A percentile compares a stretch with the other conserved stretches of the same genome.
phyloP scores from a whole-genome alignment of 1,284 basidiomycete genomes.

The Baeospora myosura region DNA sequence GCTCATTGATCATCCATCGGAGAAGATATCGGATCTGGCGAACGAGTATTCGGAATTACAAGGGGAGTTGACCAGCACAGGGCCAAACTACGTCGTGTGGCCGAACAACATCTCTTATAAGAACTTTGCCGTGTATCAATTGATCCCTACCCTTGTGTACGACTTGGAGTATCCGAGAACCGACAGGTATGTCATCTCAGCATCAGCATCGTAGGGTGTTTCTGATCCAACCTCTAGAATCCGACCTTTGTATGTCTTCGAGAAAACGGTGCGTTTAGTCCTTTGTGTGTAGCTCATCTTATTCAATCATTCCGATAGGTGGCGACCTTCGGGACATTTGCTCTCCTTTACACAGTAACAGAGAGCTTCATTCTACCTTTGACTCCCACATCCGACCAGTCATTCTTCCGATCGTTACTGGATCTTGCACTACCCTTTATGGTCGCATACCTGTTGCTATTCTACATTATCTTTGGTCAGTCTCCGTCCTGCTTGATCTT shows the following conservation, averaged over 20 bases:
- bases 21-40: slow-evolving; percentile 64
- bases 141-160: slow-evolving; percentile 92
- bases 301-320: slow-evolving; percentile 31
- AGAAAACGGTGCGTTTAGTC: slow-evolving; percentile 63
- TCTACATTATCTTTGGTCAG: slow-evolving; percentile 78
- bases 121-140: slow-evolving; percentile 85
- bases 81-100: slow-evolving; percentile 65
- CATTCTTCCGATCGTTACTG: slow-evolving; percentile 70
- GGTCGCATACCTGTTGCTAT: slow-evolving; percentile 72
- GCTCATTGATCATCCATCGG: slow-evolving; percentile 70
- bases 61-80: slow-evolving; percentile 69
- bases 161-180: slow-evolving; percentile 95
- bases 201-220: background rate
- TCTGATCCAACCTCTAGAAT: slow-evolving; percentile 42
- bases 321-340: slow-evolving; percentile 94
- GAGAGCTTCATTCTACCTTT: slow-evolving; percentile 90
- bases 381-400: slow-evolving; percentile 65
- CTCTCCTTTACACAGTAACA: slow-evolving; percentile 84
- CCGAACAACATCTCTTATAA: slow-evolving; percentile 80
- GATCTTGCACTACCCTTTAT: slow-evolving; percentile 94
- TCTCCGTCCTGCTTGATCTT: slow-evolving; percentile 11
- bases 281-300: background rate
- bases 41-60: slow-evolving; percentile 73
- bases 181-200: slow-evolving; percentile 44
- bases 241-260: slow-evolving; percentile 86